phyloP scores from a whole-genome alignment of 2,329 filamentous ascomycete genomes.

The Diaporthe nobilis region DNA sequence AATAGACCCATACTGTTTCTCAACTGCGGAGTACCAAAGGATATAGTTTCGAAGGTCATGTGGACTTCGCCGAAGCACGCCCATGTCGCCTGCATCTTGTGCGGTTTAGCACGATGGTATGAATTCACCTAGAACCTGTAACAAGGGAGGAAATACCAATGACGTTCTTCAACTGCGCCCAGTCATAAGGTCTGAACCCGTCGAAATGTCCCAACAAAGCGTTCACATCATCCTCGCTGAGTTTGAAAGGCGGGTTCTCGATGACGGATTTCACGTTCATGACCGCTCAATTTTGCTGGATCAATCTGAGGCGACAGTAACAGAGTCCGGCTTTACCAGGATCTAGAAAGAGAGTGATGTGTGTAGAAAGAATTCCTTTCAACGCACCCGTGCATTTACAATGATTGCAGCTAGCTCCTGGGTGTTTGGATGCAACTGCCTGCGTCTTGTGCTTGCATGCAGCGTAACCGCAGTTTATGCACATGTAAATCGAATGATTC shows the following conservation, averaged over 20 bases:
- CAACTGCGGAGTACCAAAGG: neutral
- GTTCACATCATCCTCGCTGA: neutral
- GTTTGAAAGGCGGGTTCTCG: neutral
- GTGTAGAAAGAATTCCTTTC: neutral
- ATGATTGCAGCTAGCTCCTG: neutral
- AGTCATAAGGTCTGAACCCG: neutral
- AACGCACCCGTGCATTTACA: neutral
- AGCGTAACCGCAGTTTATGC: neutral
- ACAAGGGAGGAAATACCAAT: neutral
- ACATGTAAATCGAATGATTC: neutral
- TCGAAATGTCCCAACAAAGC: neutral
- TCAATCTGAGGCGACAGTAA: neutral
- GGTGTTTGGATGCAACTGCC: neutral
- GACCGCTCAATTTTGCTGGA: neutral
- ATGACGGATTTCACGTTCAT: neutral
- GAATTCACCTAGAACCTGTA: neutral
- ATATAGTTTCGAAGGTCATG: neutral
- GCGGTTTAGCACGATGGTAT: neutral
- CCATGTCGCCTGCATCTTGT: neutral
- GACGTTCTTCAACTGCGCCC: neutral
- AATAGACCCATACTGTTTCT: neutral
- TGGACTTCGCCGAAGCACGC: neutral
- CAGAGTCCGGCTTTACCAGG: neutral
- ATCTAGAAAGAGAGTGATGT: neutral
- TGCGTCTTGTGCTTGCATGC: neutral